Conservation (phyloP, 306 rosid species). For the Prunus mume region DNA sequence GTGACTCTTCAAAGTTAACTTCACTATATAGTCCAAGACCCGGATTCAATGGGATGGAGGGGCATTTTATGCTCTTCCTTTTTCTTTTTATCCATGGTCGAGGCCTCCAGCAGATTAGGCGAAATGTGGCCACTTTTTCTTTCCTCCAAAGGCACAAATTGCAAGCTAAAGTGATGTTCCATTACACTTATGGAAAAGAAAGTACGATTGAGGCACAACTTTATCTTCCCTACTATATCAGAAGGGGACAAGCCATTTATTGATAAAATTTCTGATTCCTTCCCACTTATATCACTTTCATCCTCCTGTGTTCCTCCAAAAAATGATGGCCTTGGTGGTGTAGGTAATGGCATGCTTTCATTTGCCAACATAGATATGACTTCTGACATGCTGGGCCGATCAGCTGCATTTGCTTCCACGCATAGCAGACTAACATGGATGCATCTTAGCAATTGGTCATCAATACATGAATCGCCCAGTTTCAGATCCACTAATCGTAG, state of each 20-base stretch:
- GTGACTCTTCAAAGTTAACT: constrained; percentile 9
- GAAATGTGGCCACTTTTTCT: constrained; percentile 41
- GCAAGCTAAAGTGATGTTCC: too few relatives aligned
- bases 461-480: not conserved
- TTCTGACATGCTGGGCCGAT: constrained; percentile 1
- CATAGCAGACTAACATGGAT: constrained; percentile 7
- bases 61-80: constrained; percentile 43
- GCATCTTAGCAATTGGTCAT: constrained; percentile 2
- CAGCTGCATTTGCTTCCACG: constrained; percentile 2
- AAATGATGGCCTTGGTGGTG: not conserved
- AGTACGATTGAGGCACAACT: too few relatives aligned
- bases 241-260: not conserved
- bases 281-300: not conserved
- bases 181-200: too few relatives aligned
- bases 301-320: not conserved
- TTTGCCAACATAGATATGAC: not conserved
- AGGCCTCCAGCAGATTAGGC: constrained; percentile 63
- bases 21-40: constrained; percentile 6
- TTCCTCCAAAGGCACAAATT: too few relatives aligned
- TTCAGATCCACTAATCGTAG: not conserved
- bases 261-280: not conserved
- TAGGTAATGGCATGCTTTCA: not conserved
- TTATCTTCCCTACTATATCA: not conserved
- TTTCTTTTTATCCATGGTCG: constrained; percentile 53
- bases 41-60: constrained; percentile 58